Percentiles rank a stretch among this genome's conserved stretches.
These are phyloP conservation scores for Gnetum montanum DNA, from an alignment of 75 land plant genomes.

Conservation along the genomic window DNA sequence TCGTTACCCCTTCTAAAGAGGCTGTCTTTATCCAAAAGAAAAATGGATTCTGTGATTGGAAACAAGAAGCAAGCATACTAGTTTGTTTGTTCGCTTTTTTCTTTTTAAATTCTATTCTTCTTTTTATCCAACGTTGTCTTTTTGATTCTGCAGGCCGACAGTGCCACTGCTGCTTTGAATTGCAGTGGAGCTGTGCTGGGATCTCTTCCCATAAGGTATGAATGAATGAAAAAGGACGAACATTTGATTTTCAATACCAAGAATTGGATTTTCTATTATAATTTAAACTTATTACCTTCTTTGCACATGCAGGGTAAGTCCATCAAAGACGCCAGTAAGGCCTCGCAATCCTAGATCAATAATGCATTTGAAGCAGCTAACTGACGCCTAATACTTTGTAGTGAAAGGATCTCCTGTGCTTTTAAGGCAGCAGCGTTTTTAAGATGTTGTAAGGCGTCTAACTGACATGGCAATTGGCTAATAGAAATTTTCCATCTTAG, in stretches of 20 bases:
- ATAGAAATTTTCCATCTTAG: too few species aligned
- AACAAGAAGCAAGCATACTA: too few species aligned
- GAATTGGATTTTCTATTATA: background rate
- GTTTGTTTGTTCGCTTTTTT: too few species aligned
- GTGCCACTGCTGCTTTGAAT: constrained; percentile 53
- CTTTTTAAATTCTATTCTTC: too few species aligned
- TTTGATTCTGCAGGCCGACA: constrained; percentile 31
- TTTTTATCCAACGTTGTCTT: background rate
- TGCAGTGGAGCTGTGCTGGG: constrained; percentile 53
- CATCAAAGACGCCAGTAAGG: constrained; percentile 48
- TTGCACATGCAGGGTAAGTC: constrained; percentile 33
- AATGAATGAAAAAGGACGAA: background rate
- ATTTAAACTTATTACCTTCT: background rate
- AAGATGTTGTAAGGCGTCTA: too few species aligned
- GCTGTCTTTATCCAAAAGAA: too few species aligned
- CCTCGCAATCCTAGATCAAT: constrained; percentile 43
- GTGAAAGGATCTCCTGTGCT: too few species aligned
- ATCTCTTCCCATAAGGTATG: constrained; percentile 40
- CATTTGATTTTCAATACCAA: background rate
- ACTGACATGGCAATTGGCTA: too few species aligned
- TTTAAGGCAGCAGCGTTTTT: too few species aligned
- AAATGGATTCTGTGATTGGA: too few species aligned
- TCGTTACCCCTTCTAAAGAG: too few species aligned
- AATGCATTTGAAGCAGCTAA: constrained; percentile 10
- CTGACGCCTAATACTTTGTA: background rate